A percentile compares a stretch with the other conserved stretches of the same genome.
phyloP scores from a whole-genome alignment of 176 grass and related monocot species.

The Elymus sibiricus region DNA sequence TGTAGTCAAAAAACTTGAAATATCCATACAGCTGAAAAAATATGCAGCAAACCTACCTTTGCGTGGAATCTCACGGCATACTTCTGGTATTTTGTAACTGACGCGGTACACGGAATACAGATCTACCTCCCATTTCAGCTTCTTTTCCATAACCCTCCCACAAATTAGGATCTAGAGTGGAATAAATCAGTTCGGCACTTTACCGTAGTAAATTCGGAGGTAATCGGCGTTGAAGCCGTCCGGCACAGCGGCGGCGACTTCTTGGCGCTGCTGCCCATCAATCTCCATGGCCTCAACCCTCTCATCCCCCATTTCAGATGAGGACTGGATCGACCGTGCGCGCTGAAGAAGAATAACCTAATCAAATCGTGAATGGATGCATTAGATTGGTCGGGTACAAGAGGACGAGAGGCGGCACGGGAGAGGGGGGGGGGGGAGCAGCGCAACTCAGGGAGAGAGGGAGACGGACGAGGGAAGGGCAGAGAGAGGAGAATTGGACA shows the following conservation, averaged over 20 bases:
- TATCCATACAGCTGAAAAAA: background rate
- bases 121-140: background rate
- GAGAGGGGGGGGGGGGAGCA: too few relatives aligned
- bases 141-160: background rate
- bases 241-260: conserved; percentile 6
- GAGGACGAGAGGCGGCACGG: background rate
- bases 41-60: background rate
- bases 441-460: background rate
- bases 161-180: background rate
- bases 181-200: background rate
- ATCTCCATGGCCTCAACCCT: conserved; percentile 49
- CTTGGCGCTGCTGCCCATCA: conserved; percentile 22
- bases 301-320: conserved; percentile 23
- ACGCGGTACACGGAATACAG: background rate
- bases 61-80: background rate
- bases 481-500: background rate
- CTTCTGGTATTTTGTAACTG: background rate
- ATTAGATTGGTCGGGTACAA: too few relatives aligned
- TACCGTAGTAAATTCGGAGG: conserved; percentile 88
- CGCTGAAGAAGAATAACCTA: background rate
- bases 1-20: background rate
- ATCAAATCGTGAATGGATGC: background rate
- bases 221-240: conserved; percentile 57
- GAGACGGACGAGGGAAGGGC: background rate
- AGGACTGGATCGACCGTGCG: background rate